Base-by-base conservation (phyloP, 2,329 filamentous ascomycete genomes). In the Furcasterigmium sp. region DNA sequence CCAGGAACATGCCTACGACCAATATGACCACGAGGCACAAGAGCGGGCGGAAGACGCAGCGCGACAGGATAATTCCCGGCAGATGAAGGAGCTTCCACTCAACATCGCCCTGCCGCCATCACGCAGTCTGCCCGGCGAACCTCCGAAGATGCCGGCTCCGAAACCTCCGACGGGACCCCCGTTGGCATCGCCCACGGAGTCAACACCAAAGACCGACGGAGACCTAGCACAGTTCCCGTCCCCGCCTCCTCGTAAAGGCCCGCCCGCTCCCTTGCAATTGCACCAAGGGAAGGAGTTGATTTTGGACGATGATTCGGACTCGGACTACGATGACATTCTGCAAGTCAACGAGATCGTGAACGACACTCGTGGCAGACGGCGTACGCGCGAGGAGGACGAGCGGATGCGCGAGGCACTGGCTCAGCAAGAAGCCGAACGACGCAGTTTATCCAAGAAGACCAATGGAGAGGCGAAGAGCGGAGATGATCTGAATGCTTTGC, bases 351-450 rank as follows among this genome's bases (percentile, higher is more conserved):
- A 85, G 49, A 69, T 83, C 39, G 69, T 75, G 0, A 65, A 75
- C 28, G 70, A 76, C 11, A 69, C 80, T 41, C 78, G 91, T 48
- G 91, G 90, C 8, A 79, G 90, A 46, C 76, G 88, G 53, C 88
- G 85, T 62, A 95, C 90, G 3, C 78, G 91, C 41, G 89, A 91
- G 60, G 88, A 95, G 48, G 91, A 96, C 55, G 89, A 96, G 52
- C 75, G 76, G 43, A 78, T 88, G 43, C 80, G 91, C 38, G 87
- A 91, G 57, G 71, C 80, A 13, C 62, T 82, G n/a, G 80, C 77
- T 2, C 60, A 77, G 37, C 75, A 81, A 56, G 82, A 90, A 54
- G 78, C 84, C 11, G 84, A 88, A 56, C 73, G 76, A 21, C 76
- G 84, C 46, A 90, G 85, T 61, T 67, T 79, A 23, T 91, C 87